Evolutionary conservation across 148 eudicot genomes (phyloP), one percentile per base, ranked within the genome.

Genomic region (Talinum fruticosum): DNA sequence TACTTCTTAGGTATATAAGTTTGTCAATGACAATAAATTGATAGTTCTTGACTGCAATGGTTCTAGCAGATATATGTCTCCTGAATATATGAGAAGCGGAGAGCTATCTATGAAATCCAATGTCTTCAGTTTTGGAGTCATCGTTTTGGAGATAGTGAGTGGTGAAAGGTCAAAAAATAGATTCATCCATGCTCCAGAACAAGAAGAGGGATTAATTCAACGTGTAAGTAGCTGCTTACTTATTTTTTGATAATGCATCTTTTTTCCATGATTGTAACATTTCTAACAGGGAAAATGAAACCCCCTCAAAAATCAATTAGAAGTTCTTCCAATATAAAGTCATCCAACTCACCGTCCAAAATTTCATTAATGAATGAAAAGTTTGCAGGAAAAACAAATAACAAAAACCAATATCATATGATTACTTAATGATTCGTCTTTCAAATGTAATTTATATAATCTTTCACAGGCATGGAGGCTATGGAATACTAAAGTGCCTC

Each of bases 31-130:
- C 47, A n/a, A 16, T 28, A 6, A 32, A 13, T 28, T 53, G 16
- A 34, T 3, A 23, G 4, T 51, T 51, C 23, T 18, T 44, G 12
- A 5, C 8, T 1, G 23, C 10, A 59, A 7, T 8, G 30, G 7
- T 8, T 79, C 24, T 57, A 79, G 82, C n/a, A 78, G 78, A 51
- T 79, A 79, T 41, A 79, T 72, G 65, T 70, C 81, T 29, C 81
- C 81, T 15, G 82, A 74, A 72, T 74, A 79, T 26, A 67, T 61
- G 5, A 7, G 75, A 54, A 80, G 75, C 10, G 82, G 82, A 35
- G 41, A 75, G 18, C 69, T 80, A 37, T 80, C 82, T 10, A 74
- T 47, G 24, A 69, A 68, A 44, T 75, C 78, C 0, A 75, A 80
- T 47, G 70, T 80, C 61, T 80, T 54, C 16, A 75, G 82, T 44